phyloP scores from a whole-genome alignment of 257 asterid genomes.

The Linderniella brevidens region DNA sequence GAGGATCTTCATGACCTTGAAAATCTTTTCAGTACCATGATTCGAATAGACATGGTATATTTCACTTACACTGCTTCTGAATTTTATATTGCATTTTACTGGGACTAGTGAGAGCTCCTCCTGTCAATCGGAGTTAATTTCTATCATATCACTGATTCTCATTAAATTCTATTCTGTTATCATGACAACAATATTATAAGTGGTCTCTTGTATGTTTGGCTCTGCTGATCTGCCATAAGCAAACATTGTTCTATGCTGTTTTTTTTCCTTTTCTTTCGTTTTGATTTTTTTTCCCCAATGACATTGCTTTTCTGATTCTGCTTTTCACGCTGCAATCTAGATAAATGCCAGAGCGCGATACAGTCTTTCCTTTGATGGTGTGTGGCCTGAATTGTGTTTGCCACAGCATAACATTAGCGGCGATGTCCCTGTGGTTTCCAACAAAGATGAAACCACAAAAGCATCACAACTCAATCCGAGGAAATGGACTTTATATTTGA shows the following conservation, averaged over 20 bases:
- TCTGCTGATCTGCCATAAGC: too few relatives aligned
- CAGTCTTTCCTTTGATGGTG: conserved; percentile 71
- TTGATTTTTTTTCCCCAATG: not conserved
- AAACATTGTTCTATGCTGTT: not conserved
- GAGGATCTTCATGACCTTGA: conserved; percentile 47
- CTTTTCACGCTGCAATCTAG: conserved; percentile 23
- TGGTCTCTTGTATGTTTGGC: too few relatives aligned
- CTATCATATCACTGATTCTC: too few relatives aligned
- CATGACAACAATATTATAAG: too few relatives aligned
- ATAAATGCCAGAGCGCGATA: conserved; percentile 86
- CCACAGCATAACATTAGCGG: conserved; percentile 32
- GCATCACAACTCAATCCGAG: conserved; percentile 22
- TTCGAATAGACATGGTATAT: conserved; percentile 69
- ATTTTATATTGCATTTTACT: too few relatives aligned
- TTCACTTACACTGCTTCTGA: conserved; percentile 8
- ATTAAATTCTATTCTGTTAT: too few relatives aligned
- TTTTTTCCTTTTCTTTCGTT: conserved; percentile 3
- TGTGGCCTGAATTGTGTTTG: conserved; percentile 65
- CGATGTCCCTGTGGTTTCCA: conserved; percentile 2
- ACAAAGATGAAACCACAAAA: conserved; percentile 15
- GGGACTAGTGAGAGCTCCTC: too few relatives aligned
- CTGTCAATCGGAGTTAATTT: too few relatives aligned
- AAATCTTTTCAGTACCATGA: conserved; percentile 31
- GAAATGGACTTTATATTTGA: conserved; percentile 73
- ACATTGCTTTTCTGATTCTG: conserved; percentile 7